These are phyloP conservation scores for Xylaria sp. DNA, from an alignment of 2,329 filamentous ascomycete genomes.

Conservation along the genomic window DNA sequence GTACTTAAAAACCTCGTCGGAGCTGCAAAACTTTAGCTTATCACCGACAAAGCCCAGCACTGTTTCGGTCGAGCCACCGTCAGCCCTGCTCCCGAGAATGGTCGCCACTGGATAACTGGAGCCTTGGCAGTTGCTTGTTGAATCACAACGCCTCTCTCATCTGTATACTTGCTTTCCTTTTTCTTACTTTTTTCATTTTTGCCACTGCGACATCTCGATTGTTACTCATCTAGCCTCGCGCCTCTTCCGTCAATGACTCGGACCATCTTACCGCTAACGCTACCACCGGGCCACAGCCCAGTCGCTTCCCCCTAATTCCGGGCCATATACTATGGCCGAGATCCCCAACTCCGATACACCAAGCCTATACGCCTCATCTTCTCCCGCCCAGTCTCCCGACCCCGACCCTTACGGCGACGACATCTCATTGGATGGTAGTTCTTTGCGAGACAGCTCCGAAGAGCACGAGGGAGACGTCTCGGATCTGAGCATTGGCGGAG, in stretches of 20 bases:
- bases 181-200: too few species aligned
- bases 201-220: not conserved
- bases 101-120: too few species aligned
- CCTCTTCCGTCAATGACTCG: not conserved
- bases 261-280: not conserved
- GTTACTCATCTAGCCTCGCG: not conserved
- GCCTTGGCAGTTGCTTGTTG: too few species aligned
- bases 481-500: not conserved
- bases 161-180: too few species aligned
- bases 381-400: not conserved
- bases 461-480: not conserved
- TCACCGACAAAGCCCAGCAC: too few species aligned
- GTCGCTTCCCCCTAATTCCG: not conserved
- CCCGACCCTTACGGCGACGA: not conserved
- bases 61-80: too few species aligned
- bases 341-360: constrained; percentile 28
- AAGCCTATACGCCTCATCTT: not conserved
- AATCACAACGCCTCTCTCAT: too few species aligned
- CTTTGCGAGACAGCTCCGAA: not conserved
- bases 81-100: too few species aligned
- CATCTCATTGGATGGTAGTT: too few species aligned
- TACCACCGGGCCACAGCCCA: not conserved
- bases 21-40: too few species aligned
- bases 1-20: too few species aligned
- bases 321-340: constrained; percentile 32